Evolutionary conservation across 345 rosid genomes (phyloP).

Genomic region (Psidium friedrichsthalianum): DNA sequence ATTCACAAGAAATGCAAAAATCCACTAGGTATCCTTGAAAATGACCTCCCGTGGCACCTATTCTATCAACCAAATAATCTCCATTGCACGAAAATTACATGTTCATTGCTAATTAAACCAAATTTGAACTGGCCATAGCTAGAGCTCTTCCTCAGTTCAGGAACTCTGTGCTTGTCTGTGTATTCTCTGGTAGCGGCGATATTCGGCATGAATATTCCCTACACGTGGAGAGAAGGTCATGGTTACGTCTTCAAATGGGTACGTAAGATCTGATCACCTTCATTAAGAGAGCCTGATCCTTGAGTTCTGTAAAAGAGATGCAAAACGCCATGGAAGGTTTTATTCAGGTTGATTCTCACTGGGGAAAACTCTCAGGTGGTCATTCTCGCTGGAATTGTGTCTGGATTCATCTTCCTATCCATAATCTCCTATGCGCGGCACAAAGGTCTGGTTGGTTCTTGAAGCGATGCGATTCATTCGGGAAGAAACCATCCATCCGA

Average conservation of each 20-base stretch:
- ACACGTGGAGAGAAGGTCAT: slow-evolving; percentile 27
- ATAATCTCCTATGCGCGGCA: slow-evolving; percentile 53
- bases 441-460: slow-evolving; percentile 59
- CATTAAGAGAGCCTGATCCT: background rate
- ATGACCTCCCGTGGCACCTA: background rate
- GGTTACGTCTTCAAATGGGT: slow-evolving; percentile 48
- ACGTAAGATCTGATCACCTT: background rate
- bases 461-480: background rate
- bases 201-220: slow-evolving; percentile 44
- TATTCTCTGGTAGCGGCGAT: slow-evolving; percentile 43
- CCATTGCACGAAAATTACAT: background rate
- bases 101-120: background rate
- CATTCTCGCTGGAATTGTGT: slow-evolving; percentile 24
- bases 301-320: background rate
- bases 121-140: slow-evolving; percentile 1
- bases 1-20: background rate
- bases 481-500: background rate
- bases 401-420: slow-evolving; percentile 27
- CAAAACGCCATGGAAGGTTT: background rate
- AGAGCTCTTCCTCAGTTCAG: slow-evolving; percentile 43
- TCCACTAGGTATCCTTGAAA: background rate
- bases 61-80: background rate
- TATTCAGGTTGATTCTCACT: background rate
- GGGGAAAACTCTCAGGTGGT: slow-evolving; percentile 33
- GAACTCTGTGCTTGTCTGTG: slow-evolving; percentile 32